Evolutionary conservation across 805 yeast species (phyloP), one percentile per base, ranked within the genome.

Genomic region (Lipomyces orientalis): DNA sequence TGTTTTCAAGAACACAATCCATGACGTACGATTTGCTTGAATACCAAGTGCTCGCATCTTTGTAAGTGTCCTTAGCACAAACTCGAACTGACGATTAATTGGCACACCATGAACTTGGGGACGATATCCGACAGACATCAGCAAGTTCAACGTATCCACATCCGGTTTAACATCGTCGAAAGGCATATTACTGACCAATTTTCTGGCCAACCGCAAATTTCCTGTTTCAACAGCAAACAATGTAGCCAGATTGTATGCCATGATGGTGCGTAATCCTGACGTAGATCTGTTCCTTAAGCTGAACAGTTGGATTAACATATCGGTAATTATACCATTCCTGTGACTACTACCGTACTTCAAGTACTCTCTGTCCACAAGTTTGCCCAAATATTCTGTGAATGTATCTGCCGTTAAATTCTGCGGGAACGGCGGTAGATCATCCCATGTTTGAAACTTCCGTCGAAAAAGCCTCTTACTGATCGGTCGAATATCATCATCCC

Each of bases 191-290:
- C n/a, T 8, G 16, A 62, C 35, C 14, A 64, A 25, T 10, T 39
- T 31, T 16, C 64, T 29, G 8, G 68, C 65, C 9, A 35, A 35
- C 34, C 52, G 12, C 39, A 25, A 55, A 29, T 52, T 14, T n/a
- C 34, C n/a, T 29, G 35, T 8, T 16, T 39, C 22, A 12, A 61
- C 31, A 59, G 19, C 46, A 54, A 64, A 31, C 35, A 54, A 25
- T 37, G 64, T 61, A 25, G 68, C 70, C 31, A 54, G 49, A 46
- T 67, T 64, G 51, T 60, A 67, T 25, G 70, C 60, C 10, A 9
- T 8, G 12, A 25, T 49, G 8, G 63, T 37, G 4, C 29, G 58
- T 16, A 61, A 52, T 5, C 31, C 31, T 43, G 2, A 1, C 12
- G 55, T 39, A 16, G 29, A 52, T 5, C 3, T 16, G 46, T 54